Evolutionary conservation across 495 filamentous ascomycete genomes (phyloP).

Genomic region (Aspergillus carlsbadensis): DNA sequence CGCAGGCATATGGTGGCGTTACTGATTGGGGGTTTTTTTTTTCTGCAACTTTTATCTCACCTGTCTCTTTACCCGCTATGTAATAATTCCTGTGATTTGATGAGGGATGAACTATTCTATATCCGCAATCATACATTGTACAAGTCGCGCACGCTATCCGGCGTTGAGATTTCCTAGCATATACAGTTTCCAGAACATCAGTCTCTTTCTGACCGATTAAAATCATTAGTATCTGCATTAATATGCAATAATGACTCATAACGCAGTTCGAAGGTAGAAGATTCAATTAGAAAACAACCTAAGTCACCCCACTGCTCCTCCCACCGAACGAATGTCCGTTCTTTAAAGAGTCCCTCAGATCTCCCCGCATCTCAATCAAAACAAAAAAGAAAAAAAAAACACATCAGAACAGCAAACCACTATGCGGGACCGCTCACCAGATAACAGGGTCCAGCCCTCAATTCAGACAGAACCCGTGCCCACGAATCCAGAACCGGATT

Average conservation of each 20-base stretch:
- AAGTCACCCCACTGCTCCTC: neutral
- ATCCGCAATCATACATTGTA: slow-evolving; percentile 9
- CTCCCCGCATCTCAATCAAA: slow-evolving; percentile 2
- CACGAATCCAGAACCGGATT: neutral
- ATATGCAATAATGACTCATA: too few relatives aligned
- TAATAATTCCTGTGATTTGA: slow-evolving; percentile 9
- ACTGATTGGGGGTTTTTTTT: slow-evolving; percentile 15
- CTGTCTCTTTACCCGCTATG: slow-evolving; percentile 5
- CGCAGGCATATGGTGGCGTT: slow-evolving; percentile 25
- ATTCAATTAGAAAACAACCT: too few relatives aligned
- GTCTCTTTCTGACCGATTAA: too few relatives aligned
- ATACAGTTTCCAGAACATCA: too few relatives aligned
- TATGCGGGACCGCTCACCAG: slow-evolving; percentile 1
- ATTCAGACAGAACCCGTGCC: neutral
- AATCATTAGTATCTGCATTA: too few relatives aligned
- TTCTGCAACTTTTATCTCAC: slow-evolving; percentile 4
- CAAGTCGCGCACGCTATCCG: neutral
- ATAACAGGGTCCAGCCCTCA: neutral
- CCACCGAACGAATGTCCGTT: neutral
- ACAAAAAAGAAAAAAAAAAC: neutral
- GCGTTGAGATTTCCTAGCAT: neutral
- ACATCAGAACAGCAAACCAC: neutral
- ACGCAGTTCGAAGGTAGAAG: too few relatives aligned
- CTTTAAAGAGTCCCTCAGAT: neutral
- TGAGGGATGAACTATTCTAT: slow-evolving; percentile 13